A percentile compares a stretch with the other conserved stretches of the same genome.
These are phyloP conservation scores for Blastobotrys persicus DNA, from an alignment of 1,139 yeast species.

Conservation along the genomic window DNA sequence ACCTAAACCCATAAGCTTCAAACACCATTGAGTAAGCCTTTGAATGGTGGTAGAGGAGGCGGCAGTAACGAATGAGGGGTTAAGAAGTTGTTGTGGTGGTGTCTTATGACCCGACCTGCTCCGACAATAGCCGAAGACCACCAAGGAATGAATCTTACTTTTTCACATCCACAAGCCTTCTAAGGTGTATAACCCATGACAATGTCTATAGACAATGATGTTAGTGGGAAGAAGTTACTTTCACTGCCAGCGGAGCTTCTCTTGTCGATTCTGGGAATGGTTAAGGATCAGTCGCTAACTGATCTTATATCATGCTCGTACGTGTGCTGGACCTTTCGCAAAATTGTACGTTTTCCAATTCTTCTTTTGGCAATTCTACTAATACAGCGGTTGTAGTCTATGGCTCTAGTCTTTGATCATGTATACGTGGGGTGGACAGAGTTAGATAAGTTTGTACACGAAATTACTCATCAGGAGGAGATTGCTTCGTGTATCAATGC, in stretches of 20 bases:
- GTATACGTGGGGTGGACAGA: constrained; percentile 19
- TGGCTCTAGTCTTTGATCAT: constrained; percentile 18
- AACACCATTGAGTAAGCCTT: not conserved
- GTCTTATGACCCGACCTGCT: constrained; percentile 6
- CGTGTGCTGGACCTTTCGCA: constrained; percentile 12
- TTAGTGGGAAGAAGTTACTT: not conserved
- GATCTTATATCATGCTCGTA: constrained; percentile 13
- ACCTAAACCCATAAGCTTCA: not conserved
- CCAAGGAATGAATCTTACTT: constrained; percentile 3
- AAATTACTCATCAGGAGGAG: not conserved
- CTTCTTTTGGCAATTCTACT: constrained; percentile 2
- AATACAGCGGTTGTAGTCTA: not conserved
- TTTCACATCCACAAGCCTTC: too few relatives aligned
- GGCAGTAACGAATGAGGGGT: not conserved
- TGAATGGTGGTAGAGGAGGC: not conserved
- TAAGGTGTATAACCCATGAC: not conserved
- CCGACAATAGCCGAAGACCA: constrained; percentile 7
- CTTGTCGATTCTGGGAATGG: constrained; percentile 6
- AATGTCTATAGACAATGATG: not conserved
- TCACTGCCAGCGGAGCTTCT: constrained; percentile 13
- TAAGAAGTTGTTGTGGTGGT: too few relatives aligned
- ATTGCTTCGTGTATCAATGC: constrained; percentile 17
- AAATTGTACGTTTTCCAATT: not conserved
- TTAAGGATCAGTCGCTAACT: not conserved
- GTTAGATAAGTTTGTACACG: constrained; percentile 14